Conservation (phyloP, 2,329 filamentous ascomycete genomes). For the Alternaria angustiovoidea region DNA sequence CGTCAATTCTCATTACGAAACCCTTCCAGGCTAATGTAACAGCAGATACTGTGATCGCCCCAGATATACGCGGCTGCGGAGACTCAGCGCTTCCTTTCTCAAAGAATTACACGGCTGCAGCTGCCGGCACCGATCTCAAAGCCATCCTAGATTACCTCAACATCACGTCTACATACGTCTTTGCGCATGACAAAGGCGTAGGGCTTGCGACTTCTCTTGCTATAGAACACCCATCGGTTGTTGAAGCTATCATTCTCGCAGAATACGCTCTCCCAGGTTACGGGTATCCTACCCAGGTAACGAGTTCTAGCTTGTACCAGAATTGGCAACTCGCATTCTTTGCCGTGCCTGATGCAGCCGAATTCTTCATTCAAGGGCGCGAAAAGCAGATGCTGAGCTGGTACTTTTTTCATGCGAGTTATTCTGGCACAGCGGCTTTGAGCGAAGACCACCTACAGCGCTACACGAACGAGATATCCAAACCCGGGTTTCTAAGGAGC, state of each 20-base stretch:
- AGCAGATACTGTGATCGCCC: slow-evolving; percentile 15
- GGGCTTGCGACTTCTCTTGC: slow-evolving; percentile 49
- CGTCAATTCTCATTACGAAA: neutral
- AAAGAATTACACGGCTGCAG: slow-evolving; percentile 53
- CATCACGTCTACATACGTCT: slow-evolving; percentile 48
- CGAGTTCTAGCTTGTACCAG: slow-evolving; percentile 52
- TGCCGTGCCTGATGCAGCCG: slow-evolving; percentile 56
- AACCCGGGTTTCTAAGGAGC: slow-evolving; percentile 37
- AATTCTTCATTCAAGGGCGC: slow-evolving; percentile 55
- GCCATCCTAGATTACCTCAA: slow-evolving; percentile 38
- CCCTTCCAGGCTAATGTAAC: neutral
- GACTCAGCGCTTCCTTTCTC: slow-evolving; percentile 50
- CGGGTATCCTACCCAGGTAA: slow-evolving; percentile 11
- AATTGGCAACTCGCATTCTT: slow-evolving; percentile 54
- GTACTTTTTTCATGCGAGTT: slow-evolving; percentile 59
- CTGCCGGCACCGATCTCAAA: slow-evolving; percentile 37
- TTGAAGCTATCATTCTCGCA: neutral
- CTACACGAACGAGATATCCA: slow-evolving; percentile 53
- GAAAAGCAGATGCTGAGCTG: slow-evolving; percentile 56
- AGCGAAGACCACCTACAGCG: slow-evolving; percentile 51
- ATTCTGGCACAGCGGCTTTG: slow-evolving; percentile 52
- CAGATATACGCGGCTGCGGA: slow-evolving; percentile 6
- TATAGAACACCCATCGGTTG: neutral
- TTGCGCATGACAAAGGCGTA: slow-evolving; percentile 58
- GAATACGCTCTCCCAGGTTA: neutral